These are phyloP conservation scores for Mariannaea sp. DNA, from an alignment of 2,329 filamentous ascomycete species.

Conservation along the genomic window DNA sequence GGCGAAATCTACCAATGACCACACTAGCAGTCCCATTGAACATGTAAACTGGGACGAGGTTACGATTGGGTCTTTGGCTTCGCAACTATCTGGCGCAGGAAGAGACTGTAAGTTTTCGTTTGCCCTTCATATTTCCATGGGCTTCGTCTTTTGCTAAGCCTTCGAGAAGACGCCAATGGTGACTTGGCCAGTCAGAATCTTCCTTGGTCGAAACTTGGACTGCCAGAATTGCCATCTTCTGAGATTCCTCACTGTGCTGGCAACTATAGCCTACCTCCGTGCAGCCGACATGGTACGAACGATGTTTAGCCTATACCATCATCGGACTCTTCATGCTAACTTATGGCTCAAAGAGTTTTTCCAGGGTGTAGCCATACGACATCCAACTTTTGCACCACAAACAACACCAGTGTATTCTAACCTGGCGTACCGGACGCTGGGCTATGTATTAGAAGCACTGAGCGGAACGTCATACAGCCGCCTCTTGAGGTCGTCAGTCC, in stretches of 20 bases:
- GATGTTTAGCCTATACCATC: no score
- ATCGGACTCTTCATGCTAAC: background rate
- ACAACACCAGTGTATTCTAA: background rate
- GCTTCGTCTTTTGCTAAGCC: background rate
- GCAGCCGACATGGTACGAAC: background rate
- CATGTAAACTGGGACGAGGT: background rate
- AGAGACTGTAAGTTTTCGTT: background rate
- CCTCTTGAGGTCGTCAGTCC: background rate
- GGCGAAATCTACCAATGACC: background rate
- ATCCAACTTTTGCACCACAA: background rate
- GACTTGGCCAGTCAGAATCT: background rate
- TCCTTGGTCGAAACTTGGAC: background rate
- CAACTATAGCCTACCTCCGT: background rate
- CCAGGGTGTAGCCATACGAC: background rate
- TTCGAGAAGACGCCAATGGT: background rate
- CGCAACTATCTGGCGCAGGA: background rate
- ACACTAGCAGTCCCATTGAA: background rate
- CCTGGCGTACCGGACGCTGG: background rate
- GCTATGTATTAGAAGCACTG: background rate
- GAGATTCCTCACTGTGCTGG: background rate
- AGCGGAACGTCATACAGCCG: background rate
- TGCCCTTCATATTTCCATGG: background rate
- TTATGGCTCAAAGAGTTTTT: background rate
- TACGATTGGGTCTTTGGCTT: background rate
- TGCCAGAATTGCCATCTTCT: background rate